A percentile compares a stretch with the other conserved stretches of the same genome.
Evolutionary conservation across 345 rosid species (phyloP).

Genomic region (Salix exigua): DNA sequence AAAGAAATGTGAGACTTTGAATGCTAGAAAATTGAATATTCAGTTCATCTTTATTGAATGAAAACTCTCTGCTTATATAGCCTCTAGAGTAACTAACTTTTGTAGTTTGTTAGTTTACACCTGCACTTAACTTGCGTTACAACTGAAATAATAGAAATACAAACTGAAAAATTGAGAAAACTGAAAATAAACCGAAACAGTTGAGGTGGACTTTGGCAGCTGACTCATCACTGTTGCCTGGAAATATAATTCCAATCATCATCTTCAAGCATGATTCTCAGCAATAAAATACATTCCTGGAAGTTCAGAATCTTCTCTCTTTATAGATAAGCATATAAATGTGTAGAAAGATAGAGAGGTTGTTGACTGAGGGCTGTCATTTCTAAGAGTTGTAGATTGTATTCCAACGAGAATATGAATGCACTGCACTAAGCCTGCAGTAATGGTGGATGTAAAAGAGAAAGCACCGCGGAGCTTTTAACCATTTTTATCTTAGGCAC

Average conservation of each 20-base stretch:
- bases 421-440: background rate
- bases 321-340: background rate
- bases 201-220: too few relatives aligned
- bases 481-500: background rate
- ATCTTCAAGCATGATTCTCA: background rate
- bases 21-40: too few relatives aligned
- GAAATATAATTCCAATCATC: conserved; percentile 2
- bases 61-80: too few relatives aligned
- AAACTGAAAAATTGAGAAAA: too few relatives aligned
- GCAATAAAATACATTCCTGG: background rate
- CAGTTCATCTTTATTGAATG: too few relatives aligned
- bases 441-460: background rate
- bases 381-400: background rate
- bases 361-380: background rate
- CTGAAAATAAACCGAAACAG: too few relatives aligned
- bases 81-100: too few relatives aligned
- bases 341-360: background rate
- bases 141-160: too few relatives aligned
- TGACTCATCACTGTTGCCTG: conserved; percentile 84
- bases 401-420: background rate
- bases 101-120: too few relatives aligned
- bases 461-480: background rate
- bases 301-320: background rate
- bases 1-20: too few relatives aligned
- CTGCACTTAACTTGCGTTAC: too few relatives aligned